Conservation (phyloP, 2,329 filamentous ascomycete species). For the Trichoderma semiorbis region DNA sequence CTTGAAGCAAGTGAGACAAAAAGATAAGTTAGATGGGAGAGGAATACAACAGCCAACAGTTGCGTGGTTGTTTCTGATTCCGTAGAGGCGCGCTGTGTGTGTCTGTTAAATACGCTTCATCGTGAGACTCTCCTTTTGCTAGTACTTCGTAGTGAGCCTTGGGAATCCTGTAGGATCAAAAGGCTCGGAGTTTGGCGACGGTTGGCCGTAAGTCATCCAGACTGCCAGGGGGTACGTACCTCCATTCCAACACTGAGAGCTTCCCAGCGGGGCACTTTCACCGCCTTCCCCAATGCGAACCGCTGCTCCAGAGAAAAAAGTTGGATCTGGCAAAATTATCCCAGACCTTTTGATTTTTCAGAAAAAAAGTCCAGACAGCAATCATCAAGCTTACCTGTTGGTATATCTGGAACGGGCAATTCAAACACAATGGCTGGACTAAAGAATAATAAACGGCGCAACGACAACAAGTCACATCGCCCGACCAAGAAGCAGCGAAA, state of each 20-base stretch:
- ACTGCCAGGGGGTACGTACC: not conserved
- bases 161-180: not conserved
- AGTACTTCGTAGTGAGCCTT: not conserved
- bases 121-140: no score
- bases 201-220: not conserved
- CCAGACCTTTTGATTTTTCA: constrained; percentile 1
- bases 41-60: not conserved
- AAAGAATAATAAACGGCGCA: constrained; percentile 33
- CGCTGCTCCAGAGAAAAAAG: constrained; percentile 10
- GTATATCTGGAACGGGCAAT: constrained; percentile 9
- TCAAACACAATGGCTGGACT: constrained; percentile 32
- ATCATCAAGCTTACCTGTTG: constrained; percentile 15
- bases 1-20: not conserved
- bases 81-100: not conserved
- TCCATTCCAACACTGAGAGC: not conserved
- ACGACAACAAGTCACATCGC: constrained; percentile 32
- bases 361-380: not conserved
- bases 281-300: constrained; percentile 15
- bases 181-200: not conserved
- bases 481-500: constrained; percentile 53
- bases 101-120: not conserved
- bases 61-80: not conserved
- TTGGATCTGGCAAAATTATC: constrained; percentile 12
- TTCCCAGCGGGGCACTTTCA: constrained; percentile 4
- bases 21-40: not conserved